These are phyloP conservation scores for Aegilops bicornis DNA, from an alignment of 176 grass and related monocot species.

Conservation along the genomic window DNA sequence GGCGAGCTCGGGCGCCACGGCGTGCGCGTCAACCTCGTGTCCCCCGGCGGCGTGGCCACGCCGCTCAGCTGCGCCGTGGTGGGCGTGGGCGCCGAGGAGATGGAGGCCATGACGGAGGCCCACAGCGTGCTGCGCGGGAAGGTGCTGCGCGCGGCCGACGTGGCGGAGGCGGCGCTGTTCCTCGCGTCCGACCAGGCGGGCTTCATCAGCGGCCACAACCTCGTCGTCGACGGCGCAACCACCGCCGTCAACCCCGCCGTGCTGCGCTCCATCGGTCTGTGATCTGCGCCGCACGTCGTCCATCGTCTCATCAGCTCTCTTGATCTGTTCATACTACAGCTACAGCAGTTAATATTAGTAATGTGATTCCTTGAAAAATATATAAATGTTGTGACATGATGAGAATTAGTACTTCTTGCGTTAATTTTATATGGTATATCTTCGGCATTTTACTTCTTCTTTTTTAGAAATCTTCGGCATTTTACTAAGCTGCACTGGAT, in stretches of 20 bases:
- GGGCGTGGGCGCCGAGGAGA: constrained; percentile 22
- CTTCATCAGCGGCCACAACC: constrained; percentile 73
- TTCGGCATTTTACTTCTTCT: no score
- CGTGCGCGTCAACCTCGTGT: constrained; percentile 77
- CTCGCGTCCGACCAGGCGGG: constrained; percentile 69
- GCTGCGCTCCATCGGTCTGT: constrained; percentile 16
- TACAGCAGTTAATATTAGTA: not conserved
- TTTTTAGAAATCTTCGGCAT: no score
- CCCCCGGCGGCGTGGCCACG: constrained; percentile 71
- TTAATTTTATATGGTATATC: not conserved
- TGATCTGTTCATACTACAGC: not conserved
- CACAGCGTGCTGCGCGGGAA: constrained; percentile 45
- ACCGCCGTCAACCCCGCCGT: constrained; percentile 50
- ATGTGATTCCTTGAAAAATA: no score
- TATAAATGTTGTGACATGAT: not conserved
- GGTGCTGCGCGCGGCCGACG: constrained; percentile 46
- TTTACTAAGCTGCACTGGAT: not conserved
- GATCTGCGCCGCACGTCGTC: not conserved
- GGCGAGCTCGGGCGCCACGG: constrained; percentile 65
- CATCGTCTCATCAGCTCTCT: not conserved
- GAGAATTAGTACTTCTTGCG: not conserved
- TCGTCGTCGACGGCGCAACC: constrained; percentile 70
- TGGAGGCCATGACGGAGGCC: constrained; percentile 39
- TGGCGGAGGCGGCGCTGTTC: constrained; percentile 68
- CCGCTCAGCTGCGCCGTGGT: constrained; percentile 40